These are phyloP conservation scores for Zancudomyces culisetae DNA, from an alignment of 371 early-diverging fungal genomes.

Conservation along the genomic window DNA sequence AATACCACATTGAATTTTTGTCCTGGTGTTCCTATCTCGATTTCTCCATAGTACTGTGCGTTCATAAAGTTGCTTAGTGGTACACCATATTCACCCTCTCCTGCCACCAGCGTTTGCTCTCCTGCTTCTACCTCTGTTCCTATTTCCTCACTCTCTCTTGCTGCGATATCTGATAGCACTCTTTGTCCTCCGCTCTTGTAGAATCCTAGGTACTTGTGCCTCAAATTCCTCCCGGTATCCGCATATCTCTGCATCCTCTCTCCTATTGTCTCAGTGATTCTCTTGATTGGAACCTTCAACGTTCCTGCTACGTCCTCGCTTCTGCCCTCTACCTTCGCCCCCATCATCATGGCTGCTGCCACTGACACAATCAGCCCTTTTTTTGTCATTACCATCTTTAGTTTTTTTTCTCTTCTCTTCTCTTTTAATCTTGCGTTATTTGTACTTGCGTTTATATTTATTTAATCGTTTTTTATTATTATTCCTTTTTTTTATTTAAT, in stretches of 20 bases:
- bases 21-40: constrained; percentile 61
- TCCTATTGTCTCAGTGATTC: constrained; percentile 36
- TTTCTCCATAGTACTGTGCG: constrained; percentile 87
- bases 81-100: constrained; percentile 47
- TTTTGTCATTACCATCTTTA: neutral
- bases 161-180: constrained; percentile 1
- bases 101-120: too few species aligned
- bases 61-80: constrained; percentile 87
- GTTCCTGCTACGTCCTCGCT: neutral
- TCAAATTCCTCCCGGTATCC: constrained; percentile 35
- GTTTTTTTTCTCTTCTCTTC: neutral
- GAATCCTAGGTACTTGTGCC: constrained; percentile 58
- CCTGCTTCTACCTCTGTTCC: constrained; percentile 21
- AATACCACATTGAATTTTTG: constrained; percentile 83
- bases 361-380: neutral
- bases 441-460: too few species aligned
- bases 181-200: constrained; percentile 22
- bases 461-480: too few species aligned
- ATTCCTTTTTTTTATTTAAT: too few species aligned
- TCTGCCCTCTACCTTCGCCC: neutral
- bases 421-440: too few species aligned
- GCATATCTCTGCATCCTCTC: constrained; percentile 40
- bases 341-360: neutral
- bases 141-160: neutral
- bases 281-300: constrained; percentile 49